Evolutionary conservation across 2,329 filamentous ascomycete species (phyloP).

Genomic region (Fusarium pininemorale): DNA sequence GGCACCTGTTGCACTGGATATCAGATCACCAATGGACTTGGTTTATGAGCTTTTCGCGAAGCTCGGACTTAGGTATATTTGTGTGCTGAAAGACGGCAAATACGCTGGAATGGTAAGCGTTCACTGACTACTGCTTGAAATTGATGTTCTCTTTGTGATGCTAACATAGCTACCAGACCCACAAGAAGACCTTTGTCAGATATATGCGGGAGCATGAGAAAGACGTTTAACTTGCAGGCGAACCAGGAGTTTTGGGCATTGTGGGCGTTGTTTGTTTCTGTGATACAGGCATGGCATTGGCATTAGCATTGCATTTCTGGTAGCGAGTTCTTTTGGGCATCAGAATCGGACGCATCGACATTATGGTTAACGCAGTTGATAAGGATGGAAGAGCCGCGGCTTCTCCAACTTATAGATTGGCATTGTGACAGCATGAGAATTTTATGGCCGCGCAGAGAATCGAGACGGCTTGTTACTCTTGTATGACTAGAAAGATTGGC

Average conservation of each 20-base stretch:
- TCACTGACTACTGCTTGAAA: neutral
- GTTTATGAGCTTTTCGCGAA: conserved; percentile 98
- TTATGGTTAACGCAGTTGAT: neutral
- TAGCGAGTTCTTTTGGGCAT: conserved; percentile 24
- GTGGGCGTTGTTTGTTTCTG: conserved; percentile 13
- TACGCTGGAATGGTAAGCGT: conserved; percentile 87
- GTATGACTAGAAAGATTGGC: neutral
- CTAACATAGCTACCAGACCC: conserved; percentile 63
- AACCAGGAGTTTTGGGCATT: conserved; percentile 9
- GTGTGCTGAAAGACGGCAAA: conserved; percentile 82
- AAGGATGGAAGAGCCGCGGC: neutral
- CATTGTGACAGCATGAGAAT: neutral
- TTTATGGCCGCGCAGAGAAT: neutral
- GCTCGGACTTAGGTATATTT: conserved; percentile 90
- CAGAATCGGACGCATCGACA: neutral
- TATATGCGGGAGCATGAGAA: conserved; percentile 88
- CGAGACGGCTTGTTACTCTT: neutral
- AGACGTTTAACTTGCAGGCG: conserved; percentile 37
- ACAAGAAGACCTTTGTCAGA: conserved; percentile 97
- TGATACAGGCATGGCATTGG: conserved; percentile 20
- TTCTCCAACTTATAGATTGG: neutral
- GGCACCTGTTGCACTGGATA: conserved; percentile 88
- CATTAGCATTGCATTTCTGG: conserved; percentile 14
- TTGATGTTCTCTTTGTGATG: neutral
- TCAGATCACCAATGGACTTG: conserved; percentile 89